phyloP scores from a whole-genome alignment of 2,329 filamentous ascomycete species.

The Chrysosporium queenslandicum region DNA sequence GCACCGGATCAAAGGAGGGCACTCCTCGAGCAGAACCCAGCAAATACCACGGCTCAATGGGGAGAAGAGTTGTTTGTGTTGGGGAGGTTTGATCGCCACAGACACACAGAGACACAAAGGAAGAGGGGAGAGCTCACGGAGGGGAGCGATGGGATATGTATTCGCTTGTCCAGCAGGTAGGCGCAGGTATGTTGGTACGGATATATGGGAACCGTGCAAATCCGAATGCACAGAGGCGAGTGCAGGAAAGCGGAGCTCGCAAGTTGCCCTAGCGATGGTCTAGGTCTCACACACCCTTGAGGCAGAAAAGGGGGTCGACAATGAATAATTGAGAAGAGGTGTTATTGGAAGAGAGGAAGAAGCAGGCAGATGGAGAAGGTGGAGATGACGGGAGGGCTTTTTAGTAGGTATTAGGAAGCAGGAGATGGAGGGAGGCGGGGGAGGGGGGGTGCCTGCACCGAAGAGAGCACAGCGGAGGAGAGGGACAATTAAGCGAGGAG shows the following conservation, averaged over 20 bases:
- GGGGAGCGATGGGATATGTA: not conserved
- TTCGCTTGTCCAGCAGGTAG: not conserved
- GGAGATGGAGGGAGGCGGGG: not conserved
- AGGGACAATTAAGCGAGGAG: not conserved
- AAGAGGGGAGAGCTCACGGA: not conserved
- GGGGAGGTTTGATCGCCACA: too few species aligned
- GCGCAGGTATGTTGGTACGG: too few species aligned
- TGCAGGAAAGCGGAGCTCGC: constrained; percentile 8
- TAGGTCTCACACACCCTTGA: not conserved
- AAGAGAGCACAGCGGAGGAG: not conserved
- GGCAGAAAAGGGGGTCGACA: not conserved
- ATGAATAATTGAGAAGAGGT: not conserved
- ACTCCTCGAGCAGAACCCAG: too few species aligned
- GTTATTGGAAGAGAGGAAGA: not conserved
- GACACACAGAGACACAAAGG: too few species aligned
- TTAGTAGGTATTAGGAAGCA: too few species aligned
- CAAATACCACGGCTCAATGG: not conserved
- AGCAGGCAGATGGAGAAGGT: not conserved
- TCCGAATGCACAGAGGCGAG: not conserved
- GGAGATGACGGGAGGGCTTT: not conserved
- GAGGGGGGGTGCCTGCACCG: constrained; percentile 9
- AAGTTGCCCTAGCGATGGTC: not conserved
- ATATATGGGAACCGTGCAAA: not conserved
- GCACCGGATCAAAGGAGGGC: too few species aligned
- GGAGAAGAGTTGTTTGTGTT: too few species aligned